Evolutionary conservation across 768 basidiomycete genomes (phyloP), one percentile per base, ranked within the genome.

Genomic region (Leccinellum rugosiceps): DNA sequence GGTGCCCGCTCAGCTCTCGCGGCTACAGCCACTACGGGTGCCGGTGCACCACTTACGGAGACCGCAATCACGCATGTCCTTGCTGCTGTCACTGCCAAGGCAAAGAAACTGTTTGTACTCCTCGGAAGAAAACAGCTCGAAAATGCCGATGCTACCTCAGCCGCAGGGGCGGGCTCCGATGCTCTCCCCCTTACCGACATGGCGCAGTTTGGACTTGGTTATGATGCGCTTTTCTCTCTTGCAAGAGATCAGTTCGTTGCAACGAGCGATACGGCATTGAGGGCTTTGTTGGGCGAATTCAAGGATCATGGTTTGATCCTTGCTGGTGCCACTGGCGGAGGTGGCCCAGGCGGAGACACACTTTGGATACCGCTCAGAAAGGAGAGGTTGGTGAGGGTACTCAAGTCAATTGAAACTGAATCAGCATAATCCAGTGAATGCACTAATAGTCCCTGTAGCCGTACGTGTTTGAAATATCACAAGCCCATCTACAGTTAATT

Each of bases 321-420:
- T 41, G 17, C 63, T 25, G 74, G 76, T 26, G 68, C 68, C 3
- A 76, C 76, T 63, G 69, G 77, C 56, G 73, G 75, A 41, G 64
- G 80, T 58, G 70, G 79, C 32, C 78, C 80, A 53, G 67, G 75
- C 51, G 85, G 58, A 23, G 67, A 92, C 72, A 78, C 84, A 66
- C 74, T 94, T 44, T 97, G 94, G 94, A 91, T 97, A 63, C 91
- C 92, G 2, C 65, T 98, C 64, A 78, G 89, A 60, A 88, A 86
- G 71, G 92, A 94, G 66, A 79, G 87, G 63, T 68, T 95, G 61
- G 70, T 69, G 17, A 79, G 69, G 56, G 74, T 88, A 7, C 66
- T 85, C 43, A 59, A 63, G 52, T 61, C 67, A 17, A 63, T 72
- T 23, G 67, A 68, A 61, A 21, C 48, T 25, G 67, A 69, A 53